Conservation (phyloP, 345 rosid species). For the Eucalyptus cloeziana region DNA sequence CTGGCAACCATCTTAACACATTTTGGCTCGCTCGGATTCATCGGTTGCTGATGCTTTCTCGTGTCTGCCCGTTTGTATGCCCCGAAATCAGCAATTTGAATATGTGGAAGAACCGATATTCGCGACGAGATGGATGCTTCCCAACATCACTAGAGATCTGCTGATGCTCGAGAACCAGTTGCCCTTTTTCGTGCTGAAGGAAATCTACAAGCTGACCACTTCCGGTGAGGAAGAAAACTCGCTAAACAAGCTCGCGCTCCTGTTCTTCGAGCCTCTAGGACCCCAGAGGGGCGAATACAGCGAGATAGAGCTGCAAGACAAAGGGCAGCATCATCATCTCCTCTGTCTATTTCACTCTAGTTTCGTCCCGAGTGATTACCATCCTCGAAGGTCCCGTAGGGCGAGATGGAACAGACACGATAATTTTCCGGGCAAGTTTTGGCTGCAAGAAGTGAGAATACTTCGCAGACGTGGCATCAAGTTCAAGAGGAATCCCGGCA, state of each 20-base stretch:
- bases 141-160: not conserved
- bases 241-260: not conserved
- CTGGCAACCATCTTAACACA: not conserved
- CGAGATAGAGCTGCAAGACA: not conserved
- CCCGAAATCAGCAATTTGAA: not conserved
- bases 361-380: not conserved
- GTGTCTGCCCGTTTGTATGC: too few relatives aligned
- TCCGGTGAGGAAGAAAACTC: not conserved
- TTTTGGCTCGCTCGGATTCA: not conserved
- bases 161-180: not conserved
- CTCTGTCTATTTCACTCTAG: not conserved
- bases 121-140: not conserved
- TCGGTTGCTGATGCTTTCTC: not conserved
- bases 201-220: not conserved
- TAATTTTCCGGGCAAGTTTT: not conserved
- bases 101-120: not conserved
- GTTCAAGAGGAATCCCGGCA: not conserved
- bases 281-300: not conserved
- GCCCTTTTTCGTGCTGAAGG: not conserved
- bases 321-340: not conserved
- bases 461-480: not conserved
- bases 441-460: not conserved
- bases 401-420: not conserved
- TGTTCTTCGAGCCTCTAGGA: not conserved
- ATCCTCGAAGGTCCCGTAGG: not conserved